Evolutionary conservation across 1,284 basidiomycete species (phyloP), one percentile per base, ranked within the genome.

Genomic region (Pseudozyma tsukubaensis): DNA sequence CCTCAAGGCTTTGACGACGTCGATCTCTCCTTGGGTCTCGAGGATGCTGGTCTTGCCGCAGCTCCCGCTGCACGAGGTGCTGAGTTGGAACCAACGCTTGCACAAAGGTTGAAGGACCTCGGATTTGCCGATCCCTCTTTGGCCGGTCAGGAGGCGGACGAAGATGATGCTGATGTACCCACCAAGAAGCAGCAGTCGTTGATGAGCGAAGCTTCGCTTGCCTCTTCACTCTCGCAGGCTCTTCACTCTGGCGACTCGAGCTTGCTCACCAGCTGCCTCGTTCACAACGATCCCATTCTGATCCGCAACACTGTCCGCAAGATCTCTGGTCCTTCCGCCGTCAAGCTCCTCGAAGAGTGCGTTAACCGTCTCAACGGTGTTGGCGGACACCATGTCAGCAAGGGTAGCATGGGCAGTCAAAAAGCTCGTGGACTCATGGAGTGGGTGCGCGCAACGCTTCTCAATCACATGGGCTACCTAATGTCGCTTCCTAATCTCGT

Each of bases 221-320:
- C 96, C 24, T 91, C 94, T 55, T 95, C 96, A 14, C 89, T 99
- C 50, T 93, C 96, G 52, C 97, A 99, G 86, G 96, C 97, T 0
- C 87, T 99, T 49, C 96, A 99, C 85, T 97, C 96, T 3, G 92
- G 92, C 19, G 97, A 99, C 86, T 89, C 91, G 0, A 90, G 91
- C 7, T 87, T 99, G 42, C 87, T 99, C 61, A 94, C 97, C 80
- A 91, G 92, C 32, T 97, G 94, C 86, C 87, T 99, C 35, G 85
- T 86, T 18, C 94, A 98, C 86, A 92, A 93, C 18, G 91, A 97
- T 76, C 87, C 89, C 10, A 86, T 87, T 1, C 87, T 99, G 44
- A 93, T 99, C 76, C 89, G 91, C 57, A 93, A 94, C 83, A 97
- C 96, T 1, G 91, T 99, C 47, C 89, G 90, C 71, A 89, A 93